Conservation (phyloP, 1,139 yeast species). For the Nakaseomyces sp. region DNA sequence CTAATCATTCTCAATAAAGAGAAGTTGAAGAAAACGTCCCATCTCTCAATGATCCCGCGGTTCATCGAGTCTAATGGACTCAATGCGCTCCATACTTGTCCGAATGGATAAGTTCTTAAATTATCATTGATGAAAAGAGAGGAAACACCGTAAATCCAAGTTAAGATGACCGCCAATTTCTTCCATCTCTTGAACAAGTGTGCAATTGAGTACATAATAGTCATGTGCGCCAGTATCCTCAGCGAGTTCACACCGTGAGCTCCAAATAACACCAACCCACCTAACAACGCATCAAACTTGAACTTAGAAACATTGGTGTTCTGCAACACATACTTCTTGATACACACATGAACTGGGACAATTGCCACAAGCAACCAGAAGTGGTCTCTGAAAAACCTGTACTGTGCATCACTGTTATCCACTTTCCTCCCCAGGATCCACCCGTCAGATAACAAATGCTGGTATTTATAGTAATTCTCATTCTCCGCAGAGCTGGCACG, state of each 20-base stretch:
- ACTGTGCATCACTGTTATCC: slow-evolving; percentile 87
- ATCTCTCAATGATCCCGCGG: slow-evolving; percentile 70
- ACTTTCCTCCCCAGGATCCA: slow-evolving; percentile 77
- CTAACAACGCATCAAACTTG: slow-evolving; percentile 63
- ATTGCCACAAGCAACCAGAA: slow-evolving; percentile 52
- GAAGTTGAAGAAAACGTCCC: slow-evolving; percentile 96
- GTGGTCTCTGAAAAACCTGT: slow-evolving; percentile 78
- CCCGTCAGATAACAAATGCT: slow-evolving; percentile 52
- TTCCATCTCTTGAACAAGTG: slow-evolving; percentile 31
- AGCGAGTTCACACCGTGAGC: slow-evolving; percentile 73
- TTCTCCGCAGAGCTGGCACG: slow-evolving; percentile 70
- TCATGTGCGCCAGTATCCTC: slow-evolving; percentile 51
- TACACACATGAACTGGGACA: slow-evolving; percentile 43
- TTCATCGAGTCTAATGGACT: slow-evolving; percentile 47
- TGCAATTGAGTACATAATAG: slow-evolving; percentile 48
- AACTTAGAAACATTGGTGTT: slow-evolving; percentile 34
- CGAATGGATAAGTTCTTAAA: slow-evolving; percentile 47
- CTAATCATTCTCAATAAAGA: slow-evolving; percentile 77
- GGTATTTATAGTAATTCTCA: slow-evolving; percentile 62
- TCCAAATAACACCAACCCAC: slow-evolving; percentile 56
- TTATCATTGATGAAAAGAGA: slow-evolving; percentile 71
- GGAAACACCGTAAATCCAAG: slow-evolving; percentile 75
- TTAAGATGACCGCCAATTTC: slow-evolving; percentile 32
- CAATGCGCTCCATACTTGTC: slow-evolving; percentile 33
- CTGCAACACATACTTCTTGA: slow-evolving; percentile 36